A percentile compares a stretch with the other conserved stretches of the same genome.
Conservation (phyloP, 2,329 filamentous ascomycete genomes). For the Davidsoniella eucalypti region DNA sequence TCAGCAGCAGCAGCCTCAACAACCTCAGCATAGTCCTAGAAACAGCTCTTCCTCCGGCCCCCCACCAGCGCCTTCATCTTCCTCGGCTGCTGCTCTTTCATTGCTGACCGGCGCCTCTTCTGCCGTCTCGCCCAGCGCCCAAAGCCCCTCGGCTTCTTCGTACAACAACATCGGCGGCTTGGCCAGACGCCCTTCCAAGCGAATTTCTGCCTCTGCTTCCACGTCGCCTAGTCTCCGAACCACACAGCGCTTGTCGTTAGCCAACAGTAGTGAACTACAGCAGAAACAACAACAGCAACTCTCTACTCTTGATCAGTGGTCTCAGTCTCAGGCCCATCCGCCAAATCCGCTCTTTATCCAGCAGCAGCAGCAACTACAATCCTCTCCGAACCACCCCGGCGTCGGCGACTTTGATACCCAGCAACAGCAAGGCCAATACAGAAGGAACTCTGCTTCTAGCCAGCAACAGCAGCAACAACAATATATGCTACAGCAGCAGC, state of each 20-base stretch:
- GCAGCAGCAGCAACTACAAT: slow-evolving; percentile 14
- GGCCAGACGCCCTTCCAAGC: slow-evolving; percentile 39
- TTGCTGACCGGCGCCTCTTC: not conserved
- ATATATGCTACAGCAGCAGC: slow-evolving; percentile 15
- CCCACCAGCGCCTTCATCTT: slow-evolving; percentile 15
- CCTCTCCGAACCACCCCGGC: slow-evolving; percentile 20
- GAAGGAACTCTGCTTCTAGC: slow-evolving; percentile 13
- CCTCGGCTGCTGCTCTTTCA: slow-evolving; percentile 15
- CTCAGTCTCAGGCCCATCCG: not conserved
- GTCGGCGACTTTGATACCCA: slow-evolving; percentile 25
- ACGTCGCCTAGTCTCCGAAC: slow-evolving; percentile 16
- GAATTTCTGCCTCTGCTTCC: slow-evolving; percentile 32
- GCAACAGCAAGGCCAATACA: slow-evolving; percentile 15
- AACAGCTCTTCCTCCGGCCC: not conserved
- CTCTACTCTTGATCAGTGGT: slow-evolving; percentile 12
- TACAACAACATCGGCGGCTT: slow-evolving; percentile 35
- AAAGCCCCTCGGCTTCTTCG: not conserved
- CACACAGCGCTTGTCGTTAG: slow-evolving; percentile 12
- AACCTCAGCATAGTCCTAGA: slow-evolving; percentile 2
- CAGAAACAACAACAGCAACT: slow-evolving; percentile 11
- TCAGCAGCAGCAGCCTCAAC: slow-evolving; percentile 1
- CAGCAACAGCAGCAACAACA: slow-evolving; percentile 22
- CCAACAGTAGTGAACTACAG: slow-evolving; percentile 6
- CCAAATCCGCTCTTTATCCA: slow-evolving; percentile 12
- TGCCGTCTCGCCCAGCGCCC: not conserved